These are phyloP conservation scores for Domatiomyces globalis DNA, from an alignment of 2,329 filamentous ascomycete genomes.

Conservation along the genomic window DNA sequence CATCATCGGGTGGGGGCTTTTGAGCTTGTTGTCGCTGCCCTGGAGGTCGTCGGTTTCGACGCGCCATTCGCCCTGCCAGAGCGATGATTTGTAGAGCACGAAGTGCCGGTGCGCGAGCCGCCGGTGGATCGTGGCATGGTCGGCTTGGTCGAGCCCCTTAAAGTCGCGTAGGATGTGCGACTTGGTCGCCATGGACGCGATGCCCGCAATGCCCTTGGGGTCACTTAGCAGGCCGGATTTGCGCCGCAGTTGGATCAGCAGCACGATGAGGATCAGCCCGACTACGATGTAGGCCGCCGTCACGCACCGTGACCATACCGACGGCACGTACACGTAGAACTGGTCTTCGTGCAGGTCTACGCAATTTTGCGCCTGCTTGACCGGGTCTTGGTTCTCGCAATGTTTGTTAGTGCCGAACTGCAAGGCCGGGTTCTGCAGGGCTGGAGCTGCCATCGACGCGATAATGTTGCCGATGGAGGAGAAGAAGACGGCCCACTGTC, in stretches of 20 bases:
- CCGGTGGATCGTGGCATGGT: conserved; percentile 32
- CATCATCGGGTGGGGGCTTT: conserved; percentile 32
- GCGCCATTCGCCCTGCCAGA: conserved; percentile 38
- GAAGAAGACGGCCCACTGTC: conserved; percentile 35
- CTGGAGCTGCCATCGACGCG: conserved; percentile 32
- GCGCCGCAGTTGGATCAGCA: conserved; percentile 33
- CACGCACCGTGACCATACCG: conserved; percentile 32
- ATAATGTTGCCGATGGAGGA: conserved; percentile 33
- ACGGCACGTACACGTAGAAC: conserved; percentile 29
- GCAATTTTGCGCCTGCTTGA: background rate
- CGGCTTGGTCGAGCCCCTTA: conserved; percentile 31
- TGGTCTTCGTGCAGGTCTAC: conserved; percentile 6
- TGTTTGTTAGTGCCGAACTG: conserved; percentile 24
- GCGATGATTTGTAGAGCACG: conserved; percentile 36
- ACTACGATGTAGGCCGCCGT: conserved; percentile 28
- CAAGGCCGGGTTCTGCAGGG: conserved; percentile 34
- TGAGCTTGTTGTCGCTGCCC: conserved; percentile 19
- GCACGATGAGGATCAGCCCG: conserved; percentile 27
- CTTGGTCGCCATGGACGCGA: conserved; percentile 37
- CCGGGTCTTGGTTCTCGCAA: conserved; percentile 13
- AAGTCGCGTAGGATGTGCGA: conserved; percentile 38
- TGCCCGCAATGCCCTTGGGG: conserved; percentile 36
- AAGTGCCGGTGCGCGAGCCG: conserved; percentile 33
- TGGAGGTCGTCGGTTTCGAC: conserved; percentile 20
- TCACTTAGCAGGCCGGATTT: conserved; percentile 36